Percentiles rank a stretch among this genome's conserved stretches.
These are phyloP conservation scores for Fusarium pininemorale DNA, from an alignment of 2,329 filamentous ascomycete genomes.

Conservation along the genomic window DNA sequence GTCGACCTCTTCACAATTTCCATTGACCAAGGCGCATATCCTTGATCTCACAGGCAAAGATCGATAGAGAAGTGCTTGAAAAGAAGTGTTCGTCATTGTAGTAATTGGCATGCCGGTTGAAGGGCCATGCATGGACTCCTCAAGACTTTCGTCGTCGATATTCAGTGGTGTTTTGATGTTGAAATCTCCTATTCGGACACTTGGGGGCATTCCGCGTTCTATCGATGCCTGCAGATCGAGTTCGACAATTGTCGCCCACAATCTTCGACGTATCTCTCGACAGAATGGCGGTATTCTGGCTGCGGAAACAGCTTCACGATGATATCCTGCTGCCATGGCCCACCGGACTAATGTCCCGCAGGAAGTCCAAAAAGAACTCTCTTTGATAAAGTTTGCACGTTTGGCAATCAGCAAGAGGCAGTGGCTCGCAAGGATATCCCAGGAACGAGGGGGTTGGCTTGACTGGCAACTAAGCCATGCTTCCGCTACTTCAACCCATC, in stretches of 20 bases:
- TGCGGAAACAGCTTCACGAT: not conserved
- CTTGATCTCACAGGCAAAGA: accelerated
- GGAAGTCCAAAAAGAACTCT: not conserved
- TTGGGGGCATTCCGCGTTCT: not conserved
- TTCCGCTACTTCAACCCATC: not conserved
- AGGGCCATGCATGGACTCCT: not conserved
- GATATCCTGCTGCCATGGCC: not conserved
- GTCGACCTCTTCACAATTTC: not conserved
- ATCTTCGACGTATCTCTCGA: not conserved
- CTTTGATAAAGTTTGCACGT: not conserved
- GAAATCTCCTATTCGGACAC: not conserved
- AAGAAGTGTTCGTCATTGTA: not conserved
- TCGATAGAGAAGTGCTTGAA: not conserved
- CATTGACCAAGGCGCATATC: not conserved
- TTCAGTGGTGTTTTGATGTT: not conserved
- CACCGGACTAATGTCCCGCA: not conserved
- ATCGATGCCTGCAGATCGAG: not conserved
- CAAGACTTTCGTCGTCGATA: not conserved
- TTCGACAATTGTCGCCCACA: not conserved
- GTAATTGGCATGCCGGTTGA: too few relatives aligned
- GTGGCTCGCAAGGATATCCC: not conserved
- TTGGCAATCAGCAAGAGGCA: not conserved
- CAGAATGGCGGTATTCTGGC: not conserved
- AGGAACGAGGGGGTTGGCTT: not conserved
- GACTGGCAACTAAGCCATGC: not conserved